Evolutionary conservation across 2,329 filamentous ascomycete genomes (phyloP).

Genomic region (Pezizomycotina sp.): DNA sequence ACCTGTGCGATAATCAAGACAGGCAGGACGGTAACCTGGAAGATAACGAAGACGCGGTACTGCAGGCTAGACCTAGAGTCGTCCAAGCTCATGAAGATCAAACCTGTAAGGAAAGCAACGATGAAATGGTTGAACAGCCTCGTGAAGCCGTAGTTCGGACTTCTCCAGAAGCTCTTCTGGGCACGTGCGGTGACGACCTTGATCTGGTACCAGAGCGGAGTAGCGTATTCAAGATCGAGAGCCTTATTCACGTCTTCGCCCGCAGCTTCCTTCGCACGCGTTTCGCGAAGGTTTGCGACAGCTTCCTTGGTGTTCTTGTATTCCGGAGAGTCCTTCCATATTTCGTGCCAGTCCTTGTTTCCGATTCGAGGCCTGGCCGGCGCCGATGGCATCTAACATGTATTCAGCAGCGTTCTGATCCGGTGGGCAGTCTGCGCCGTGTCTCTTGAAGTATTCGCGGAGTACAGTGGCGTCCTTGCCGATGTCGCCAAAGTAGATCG

Average conservation of each 20-base stretch:
- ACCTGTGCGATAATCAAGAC: conserved; percentile 72
- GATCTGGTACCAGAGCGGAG: conserved; percentile 62
- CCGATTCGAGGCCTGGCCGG: conserved; percentile 44
- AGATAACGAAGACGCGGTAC: conserved; percentile 76
- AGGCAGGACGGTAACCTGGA: conserved; percentile 72
- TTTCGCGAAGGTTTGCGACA: conserved; percentile 26
- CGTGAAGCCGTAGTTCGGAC: conserved; percentile 77
- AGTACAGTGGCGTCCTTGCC: conserved; percentile 36
- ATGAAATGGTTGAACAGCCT: conserved; percentile 69
- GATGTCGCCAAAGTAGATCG: conserved; percentile 40
- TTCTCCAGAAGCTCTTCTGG: conserved; percentile 67
- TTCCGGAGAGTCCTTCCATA: conserved; percentile 41
- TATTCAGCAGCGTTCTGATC: conserved; percentile 38
- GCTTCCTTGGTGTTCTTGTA: conserved; percentile 36
- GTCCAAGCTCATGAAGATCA: conserved; percentile 64
- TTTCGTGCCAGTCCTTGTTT: conserved; percentile 45
- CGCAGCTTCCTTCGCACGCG: not conserved
- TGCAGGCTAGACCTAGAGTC: conserved; percentile 61
- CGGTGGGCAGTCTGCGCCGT: conserved; percentile 35
- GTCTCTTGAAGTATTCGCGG: conserved; percentile 38
- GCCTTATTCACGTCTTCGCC: conserved; percentile 62
- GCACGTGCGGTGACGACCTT: conserved; percentile 56
- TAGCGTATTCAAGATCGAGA: conserved; percentile 64
- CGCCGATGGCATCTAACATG: conserved; percentile 44
- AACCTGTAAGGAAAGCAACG: conserved; percentile 60